Evolutionary conservation across 352 stramenopile species (phyloP).

Genomic region (Phytophthora hibernalis): DNA sequence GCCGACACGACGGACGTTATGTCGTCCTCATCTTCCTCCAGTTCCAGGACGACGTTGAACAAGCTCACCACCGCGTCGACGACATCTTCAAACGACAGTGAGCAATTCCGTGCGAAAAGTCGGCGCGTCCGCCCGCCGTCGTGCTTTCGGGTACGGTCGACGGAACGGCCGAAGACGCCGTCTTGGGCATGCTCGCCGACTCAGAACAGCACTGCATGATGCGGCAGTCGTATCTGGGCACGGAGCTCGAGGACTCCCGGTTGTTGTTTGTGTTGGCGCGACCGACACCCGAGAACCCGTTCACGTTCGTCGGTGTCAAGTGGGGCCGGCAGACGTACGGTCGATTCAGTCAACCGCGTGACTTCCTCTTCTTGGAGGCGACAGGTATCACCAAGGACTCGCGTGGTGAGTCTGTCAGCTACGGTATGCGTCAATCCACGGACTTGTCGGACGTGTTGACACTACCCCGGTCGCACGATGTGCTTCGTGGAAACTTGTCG

Average conservation of each 20-base stretch:
- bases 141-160: constrained; percentile 48
- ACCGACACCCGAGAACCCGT: constrained; percentile 48
- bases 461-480: constrained; percentile 33
- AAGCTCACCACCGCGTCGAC: constrained; percentile 30
- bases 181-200: constrained; percentile 51
- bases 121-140: constrained; percentile 37
- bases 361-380: constrained; percentile 62
- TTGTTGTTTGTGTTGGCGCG: constrained; percentile 43
- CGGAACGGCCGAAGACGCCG: constrained; percentile 51
- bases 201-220: constrained; percentile 48
- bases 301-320: constrained; percentile 56
- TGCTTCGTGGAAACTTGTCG: constrained; percentile 44
- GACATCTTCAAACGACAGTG: constrained; percentile 26
- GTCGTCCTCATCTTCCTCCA: constrained; percentile 40
- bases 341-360: constrained; percentile 45
- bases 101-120: constrained; percentile 33
- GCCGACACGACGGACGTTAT: constrained; percentile 27
- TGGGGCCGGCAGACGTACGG: constrained; percentile 50
- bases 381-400: constrained; percentile 46
- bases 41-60: constrained; percentile 36
- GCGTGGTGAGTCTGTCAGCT: constrained; percentile 38
- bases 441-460: constrained; percentile 42
- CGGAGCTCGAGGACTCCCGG: constrained; percentile 46
- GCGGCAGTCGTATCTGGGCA: constrained; percentile 48
- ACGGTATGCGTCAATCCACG: constrained; percentile 44